Evolutionary conservation across 805 yeast species (phyloP).

Genomic region (Candida methanosorbosa): DNA sequence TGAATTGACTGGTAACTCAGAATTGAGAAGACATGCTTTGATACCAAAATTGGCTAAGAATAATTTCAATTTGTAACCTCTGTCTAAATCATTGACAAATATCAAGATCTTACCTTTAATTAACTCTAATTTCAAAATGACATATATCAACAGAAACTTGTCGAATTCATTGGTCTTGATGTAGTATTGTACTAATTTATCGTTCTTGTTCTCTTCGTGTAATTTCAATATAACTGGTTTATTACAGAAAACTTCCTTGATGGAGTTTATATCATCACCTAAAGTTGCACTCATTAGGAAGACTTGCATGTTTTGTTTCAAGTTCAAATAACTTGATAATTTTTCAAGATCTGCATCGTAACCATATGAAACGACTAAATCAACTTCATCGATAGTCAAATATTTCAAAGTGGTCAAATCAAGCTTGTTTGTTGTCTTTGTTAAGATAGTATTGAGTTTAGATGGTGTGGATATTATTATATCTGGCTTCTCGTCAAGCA

Average conservation of each 20-base stretch:
- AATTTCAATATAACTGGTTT: slow-evolving; percentile 75
- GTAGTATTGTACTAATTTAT: slow-evolving; percentile 72
- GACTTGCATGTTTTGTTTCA: slow-evolving; percentile 71
- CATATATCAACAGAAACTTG: slow-evolving; percentile 83
- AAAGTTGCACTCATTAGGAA: slow-evolving; percentile 96
- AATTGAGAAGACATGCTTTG: slow-evolving; percentile 76
- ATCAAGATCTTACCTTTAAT: slow-evolving; percentile 86
- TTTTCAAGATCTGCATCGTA: slow-evolving; percentile 75
- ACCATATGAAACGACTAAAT: slow-evolving; percentile 82
- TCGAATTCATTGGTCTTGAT: slow-evolving; percentile 85
- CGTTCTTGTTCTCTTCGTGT: slow-evolving; percentile 50
- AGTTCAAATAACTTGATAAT: slow-evolving; percentile 57
- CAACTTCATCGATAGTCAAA: slow-evolving; percentile 92
- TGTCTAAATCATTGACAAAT: slow-evolving; percentile 89
- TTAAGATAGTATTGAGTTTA: slow-evolving; percentile 49
- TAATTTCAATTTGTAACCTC: slow-evolving; percentile 87
- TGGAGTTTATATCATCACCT: slow-evolving; percentile 71
- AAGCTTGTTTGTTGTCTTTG: slow-evolving; percentile 34
- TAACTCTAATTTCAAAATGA: slow-evolving; percentile 78
- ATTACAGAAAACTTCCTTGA: slow-evolving; percentile 74
- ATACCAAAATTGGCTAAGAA: slow-evolving; percentile 94
- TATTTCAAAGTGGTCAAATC: slow-evolving; percentile 51
- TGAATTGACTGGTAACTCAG: slow-evolving; percentile 89
- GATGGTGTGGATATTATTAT: slow-evolving; percentile 85
- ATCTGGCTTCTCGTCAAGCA: slow-evolving; percentile 69